A percentile compares a stretch with the other conserved stretches of the same genome.
Conservation (phyloP, 176 grass and related monocot species). For the Sorghum bicolor region Sorghum_bicolor_NCBIv3 NC_012870.2:64182501-64183000, state of each 20-base stretch:
- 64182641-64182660: conserved; percentile 28
- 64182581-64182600: conserved; percentile 27
- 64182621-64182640: not conserved
- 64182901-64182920: conserved; percentile 6
- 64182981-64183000: not conserved
- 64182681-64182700: not conserved
- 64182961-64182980: not conserved
- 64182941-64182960: conserved; percentile 1
- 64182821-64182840: conserved; percentile 29
- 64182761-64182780: conserved; percentile 25
- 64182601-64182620: conserved; percentile 44
- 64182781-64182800: not conserved
- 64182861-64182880: conserved; percentile 33
- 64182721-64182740: not conserved
- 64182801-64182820: conserved; percentile 12
- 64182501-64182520: conserved; percentile 25
- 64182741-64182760: not conserved
- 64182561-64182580: conserved; percentile 47
- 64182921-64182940: not conserved
- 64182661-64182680: not conserved
- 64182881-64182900: conserved; percentile 30
- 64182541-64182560: conserved; percentile 15
- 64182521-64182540: conserved; percentile 11
- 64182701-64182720: conserved; percentile 17
- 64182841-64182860: conserved; percentile 20